Conservation (phyloP, 495 filamentous ascomycete species). For the Aspergillus taichungensis region DNA sequence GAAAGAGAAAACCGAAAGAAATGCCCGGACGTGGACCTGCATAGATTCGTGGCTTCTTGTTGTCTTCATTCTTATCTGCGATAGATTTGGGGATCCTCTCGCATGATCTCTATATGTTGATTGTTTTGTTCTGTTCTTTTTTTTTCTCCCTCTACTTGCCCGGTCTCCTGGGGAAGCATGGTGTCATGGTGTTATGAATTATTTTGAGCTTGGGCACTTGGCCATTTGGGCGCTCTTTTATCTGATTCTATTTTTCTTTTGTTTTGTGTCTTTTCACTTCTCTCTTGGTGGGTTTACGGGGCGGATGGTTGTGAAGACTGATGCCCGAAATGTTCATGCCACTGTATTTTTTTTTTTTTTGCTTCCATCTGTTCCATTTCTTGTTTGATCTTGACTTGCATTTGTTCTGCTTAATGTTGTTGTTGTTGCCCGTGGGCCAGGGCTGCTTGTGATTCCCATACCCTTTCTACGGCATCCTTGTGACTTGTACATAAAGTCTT, state of each 20-base stretch:
- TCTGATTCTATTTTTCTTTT: slow-evolving; percentile 7
- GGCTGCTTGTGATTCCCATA: slow-evolving; percentile 15
- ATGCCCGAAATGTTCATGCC: slow-evolving; percentile 21
- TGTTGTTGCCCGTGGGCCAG: slow-evolving; percentile 1
- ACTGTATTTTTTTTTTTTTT: slow-evolving; percentile 18
- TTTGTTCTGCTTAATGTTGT: slow-evolving; percentile 7
- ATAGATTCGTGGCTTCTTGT: slow-evolving; percentile 1
- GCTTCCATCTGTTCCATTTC: slow-evolving; percentile 9
- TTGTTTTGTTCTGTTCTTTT: slow-evolving; percentile 9
- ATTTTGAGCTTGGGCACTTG: slow-evolving; percentile 1
- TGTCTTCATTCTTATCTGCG: slow-evolving; percentile 6
- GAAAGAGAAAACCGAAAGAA: too few species aligned
- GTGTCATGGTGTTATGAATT: slow-evolving; percentile 28
- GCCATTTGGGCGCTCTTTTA: too few species aligned
- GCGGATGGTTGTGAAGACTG: slow-evolving; percentile 19
- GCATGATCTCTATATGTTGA: slow-evolving; percentile 2
- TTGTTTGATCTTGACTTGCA: slow-evolving; percentile 8
- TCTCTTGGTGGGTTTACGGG: slow-evolving; percentile 12
- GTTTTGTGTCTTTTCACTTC: slow-evolving; percentile 9
- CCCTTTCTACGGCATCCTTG: slow-evolving; percentile 12
- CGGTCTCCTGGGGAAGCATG: slow-evolving; percentile 14
- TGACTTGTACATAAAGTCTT: slow-evolving; percentile 17
- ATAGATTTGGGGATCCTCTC: slow-evolving; percentile 15
- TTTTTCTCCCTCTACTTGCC: slow-evolving; percentile 3
- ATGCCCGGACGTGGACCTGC: not conserved